Evolutionary conservation across 257 asterid species (phyloP), one percentile per base, ranked within the genome.

Genomic region (Primulina eburnea): DNA sequence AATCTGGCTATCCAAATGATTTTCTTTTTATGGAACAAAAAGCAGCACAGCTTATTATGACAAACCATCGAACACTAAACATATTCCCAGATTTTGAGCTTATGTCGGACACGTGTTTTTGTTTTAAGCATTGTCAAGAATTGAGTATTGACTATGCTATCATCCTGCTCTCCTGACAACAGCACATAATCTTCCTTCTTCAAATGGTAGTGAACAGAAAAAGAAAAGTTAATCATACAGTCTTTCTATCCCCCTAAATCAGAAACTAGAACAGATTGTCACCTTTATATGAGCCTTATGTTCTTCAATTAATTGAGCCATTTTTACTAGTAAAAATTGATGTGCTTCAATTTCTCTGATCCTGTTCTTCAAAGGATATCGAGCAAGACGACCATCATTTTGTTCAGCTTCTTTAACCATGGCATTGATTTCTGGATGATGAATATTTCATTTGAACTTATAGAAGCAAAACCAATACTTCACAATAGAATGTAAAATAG

Each of bases 361-460:
- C 82, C 69, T 87, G 78, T 85, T 78, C 82, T 79, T 78, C 71
- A 89, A 68, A 58, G 95, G 96, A 83, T 53, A 61, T 77, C 97
- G 75, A 75, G 92, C 97, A 69, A 90, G 78, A 61, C 97, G 82
- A 60, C 95, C 96, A 77, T 93, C 96, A 69, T 62, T 82, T 65
- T 63, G 60, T 37, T 77, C 85, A 81, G 92, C 96, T 80, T 86
- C 96, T 37, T 21, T 64, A 30, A 21, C 90, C 85, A 90, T 76
- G 56, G 64, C 81, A 77, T 79, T 80, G 55, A 93, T 63, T 77
- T 93, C 96, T 85, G 76, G 14, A 72, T 26, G 60, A 55, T 47
- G 56, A 65, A 18, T 60, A 67, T 20, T 30, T 5, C 34, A 60
- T 64, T 67, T 26, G 63, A 37, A n/a, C 0, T 7, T 17, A 8